These are phyloP conservation scores for Mortierella hygrophila DNA, from an alignment of 192 early-diverging fungal genomes.

Conservation along the genomic window DNA sequence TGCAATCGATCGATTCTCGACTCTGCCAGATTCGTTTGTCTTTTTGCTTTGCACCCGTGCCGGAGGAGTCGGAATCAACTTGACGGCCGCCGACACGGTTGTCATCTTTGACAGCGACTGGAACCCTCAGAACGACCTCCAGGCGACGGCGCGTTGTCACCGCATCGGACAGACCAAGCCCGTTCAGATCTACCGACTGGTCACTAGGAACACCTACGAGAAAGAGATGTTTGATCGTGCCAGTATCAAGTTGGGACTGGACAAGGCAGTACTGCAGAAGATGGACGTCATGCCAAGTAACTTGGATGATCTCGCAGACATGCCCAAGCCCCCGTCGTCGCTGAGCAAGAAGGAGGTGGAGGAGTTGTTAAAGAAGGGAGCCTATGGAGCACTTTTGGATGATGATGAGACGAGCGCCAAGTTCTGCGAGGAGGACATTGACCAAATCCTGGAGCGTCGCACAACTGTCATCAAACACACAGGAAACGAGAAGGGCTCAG, in stretches of 20 bases:
- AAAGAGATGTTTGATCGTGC: conserved; percentile 93
- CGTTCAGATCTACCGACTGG: conserved; percentile 81
- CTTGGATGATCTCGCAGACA: conserved; percentile 61
- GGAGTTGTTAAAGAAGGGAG: conserved; percentile 88
- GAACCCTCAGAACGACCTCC: conserved; percentile 93
- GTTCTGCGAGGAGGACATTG: conserved; percentile 92
- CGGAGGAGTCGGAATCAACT: conserved; percentile 90
- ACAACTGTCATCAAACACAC: conserved; percentile 86
- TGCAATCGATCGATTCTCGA: conserved; percentile 87
- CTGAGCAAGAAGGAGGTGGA: conserved; percentile 85
- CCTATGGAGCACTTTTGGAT: conserved; percentile 89
- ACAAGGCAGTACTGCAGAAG: conserved; percentile 82
- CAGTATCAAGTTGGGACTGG: conserved; percentile 88
- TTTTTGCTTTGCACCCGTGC: conserved; percentile 90
- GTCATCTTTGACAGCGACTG: conserved; percentile 92
- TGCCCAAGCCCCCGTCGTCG: conserved; percentile 63
- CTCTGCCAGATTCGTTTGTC: conserved; percentile 82
- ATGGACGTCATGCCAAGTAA: conserved; percentile 71
- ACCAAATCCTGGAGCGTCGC: conserved; percentile 85
- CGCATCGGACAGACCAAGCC: conserved; percentile 92
- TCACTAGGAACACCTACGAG: conserved; percentile 89
- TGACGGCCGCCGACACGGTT: conserved; percentile 88
- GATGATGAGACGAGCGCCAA: conserved; percentile 81
- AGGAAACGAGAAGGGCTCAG: conserved; percentile 74
- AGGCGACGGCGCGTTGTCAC: conserved; percentile 86